Conservation (phyloP, 805 yeast genomes). For the Wickerhamiella azyma region DNA sequence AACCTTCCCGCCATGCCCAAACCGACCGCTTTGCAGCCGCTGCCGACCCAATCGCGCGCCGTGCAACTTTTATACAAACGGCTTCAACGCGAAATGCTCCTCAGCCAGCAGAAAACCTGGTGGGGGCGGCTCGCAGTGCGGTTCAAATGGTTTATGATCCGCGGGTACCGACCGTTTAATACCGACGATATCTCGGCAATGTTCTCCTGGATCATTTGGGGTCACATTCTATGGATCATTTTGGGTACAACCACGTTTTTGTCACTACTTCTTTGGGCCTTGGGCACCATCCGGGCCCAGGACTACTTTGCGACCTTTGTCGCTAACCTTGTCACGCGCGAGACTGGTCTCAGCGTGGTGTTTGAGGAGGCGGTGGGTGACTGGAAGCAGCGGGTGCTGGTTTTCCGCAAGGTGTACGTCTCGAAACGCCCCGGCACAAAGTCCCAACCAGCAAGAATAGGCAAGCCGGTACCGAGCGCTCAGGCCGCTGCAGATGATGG, state of each 20-base stretch:
- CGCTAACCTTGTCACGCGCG: slow-evolving; percentile 73
- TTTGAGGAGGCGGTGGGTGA: slow-evolving; percentile 92
- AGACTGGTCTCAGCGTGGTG: slow-evolving; percentile 67
- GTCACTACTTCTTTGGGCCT: slow-evolving; percentile 58
- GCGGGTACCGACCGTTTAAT: slow-evolving; percentile 70
- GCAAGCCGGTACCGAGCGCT: slow-evolving; percentile 31
- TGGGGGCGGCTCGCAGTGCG: slow-evolving; percentile 34
- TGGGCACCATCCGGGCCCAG: slow-evolving; percentile 79
- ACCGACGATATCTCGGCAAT: slow-evolving; percentile 87
- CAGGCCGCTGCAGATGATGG: slow-evolving; percentile 49
- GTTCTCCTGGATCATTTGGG: slow-evolving; percentile 82
- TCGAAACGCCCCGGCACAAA: slow-evolving; percentile 60
- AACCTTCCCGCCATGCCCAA: not conserved
- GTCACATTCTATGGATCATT: slow-evolving; percentile 65
- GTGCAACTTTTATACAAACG: not conserved
- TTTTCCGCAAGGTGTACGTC: slow-evolving; percentile 72
- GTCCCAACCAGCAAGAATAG: slow-evolving; percentile 34
- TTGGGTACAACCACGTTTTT: slow-evolving; percentile 89
- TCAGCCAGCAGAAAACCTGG: slow-evolving; percentile 32
- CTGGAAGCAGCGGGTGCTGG: slow-evolving; percentile 78
- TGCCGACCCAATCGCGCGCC: slow-evolving; percentile 1
- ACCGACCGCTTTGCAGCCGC: not conserved
- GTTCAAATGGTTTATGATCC: slow-evolving; percentile 61
- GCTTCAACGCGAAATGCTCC: slow-evolving; percentile 25
- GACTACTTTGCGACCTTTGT: slow-evolving; percentile 70